These are phyloP conservation scores for Tremella yokohamensis DNA, from an alignment of 768 basidiomycete species.

Conservation along the genomic window DNA sequence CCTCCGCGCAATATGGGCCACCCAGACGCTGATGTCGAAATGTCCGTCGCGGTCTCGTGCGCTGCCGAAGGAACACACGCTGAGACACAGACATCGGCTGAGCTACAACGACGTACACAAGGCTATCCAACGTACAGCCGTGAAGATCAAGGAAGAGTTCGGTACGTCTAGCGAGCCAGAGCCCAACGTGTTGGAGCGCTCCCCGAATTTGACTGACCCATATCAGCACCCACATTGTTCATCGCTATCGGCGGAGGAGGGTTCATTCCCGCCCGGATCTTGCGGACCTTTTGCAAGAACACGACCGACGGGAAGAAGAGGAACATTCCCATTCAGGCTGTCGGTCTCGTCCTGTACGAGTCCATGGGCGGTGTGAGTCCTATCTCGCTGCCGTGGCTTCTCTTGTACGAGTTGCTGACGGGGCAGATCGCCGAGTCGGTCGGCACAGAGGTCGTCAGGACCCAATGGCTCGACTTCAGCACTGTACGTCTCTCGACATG, in stretches of 20 bases:
- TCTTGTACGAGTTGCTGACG: not conserved
- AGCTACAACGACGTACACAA: conserved; percentile 92
- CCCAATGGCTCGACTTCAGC: conserved; percentile 76
- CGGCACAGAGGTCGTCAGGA: conserved; percentile 72
- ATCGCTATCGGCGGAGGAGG: conserved; percentile 58
- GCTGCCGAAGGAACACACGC: no score
- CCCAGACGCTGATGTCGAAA: conserved; percentile 17
- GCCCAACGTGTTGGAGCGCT: not conserved
- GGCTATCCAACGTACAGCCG: conserved; percentile 66
- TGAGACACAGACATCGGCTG: conserved; percentile 47
- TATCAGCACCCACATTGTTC: conserved; percentile 38
- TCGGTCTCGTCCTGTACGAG: conserved; percentile 93
- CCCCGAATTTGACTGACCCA: not conserved
- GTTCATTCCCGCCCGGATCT: conserved; percentile 89
- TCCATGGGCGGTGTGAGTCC: conserved; percentile 67
- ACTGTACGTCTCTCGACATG: conserved; percentile 41
- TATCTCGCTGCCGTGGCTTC: not conserved
- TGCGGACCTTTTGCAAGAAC: conserved; percentile 74
- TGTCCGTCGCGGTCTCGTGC: conserved; percentile 21
- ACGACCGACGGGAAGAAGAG: conserved; percentile 58
- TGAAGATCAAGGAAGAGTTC: conserved; percentile 69
- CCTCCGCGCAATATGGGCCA: conserved; percentile 18
- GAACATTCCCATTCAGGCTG: conserved; percentile 89
- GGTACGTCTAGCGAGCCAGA: conserved; percentile 43
- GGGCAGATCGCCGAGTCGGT: conserved; percentile 43